phyloP scores from a whole-genome alignment of 2,329 filamentous ascomycete genomes.

The Cytospora paraplurivora region DNA sequence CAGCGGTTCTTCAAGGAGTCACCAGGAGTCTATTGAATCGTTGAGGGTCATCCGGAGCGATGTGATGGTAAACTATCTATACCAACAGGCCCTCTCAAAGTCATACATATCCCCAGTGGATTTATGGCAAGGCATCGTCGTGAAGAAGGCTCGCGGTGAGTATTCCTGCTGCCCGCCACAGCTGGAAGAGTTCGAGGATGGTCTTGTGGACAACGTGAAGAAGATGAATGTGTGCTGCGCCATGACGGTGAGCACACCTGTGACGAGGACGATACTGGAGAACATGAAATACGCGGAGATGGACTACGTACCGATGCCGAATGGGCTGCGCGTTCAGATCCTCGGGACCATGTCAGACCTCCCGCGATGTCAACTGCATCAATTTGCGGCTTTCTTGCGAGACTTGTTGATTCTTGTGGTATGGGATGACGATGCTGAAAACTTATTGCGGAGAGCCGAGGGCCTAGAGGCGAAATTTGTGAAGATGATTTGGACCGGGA shows the following conservation, averaged over 20 bases:
- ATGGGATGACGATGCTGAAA: constrained; percentile 64
- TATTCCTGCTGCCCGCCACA: constrained; percentile 45
- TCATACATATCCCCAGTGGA: constrained; percentile 43
- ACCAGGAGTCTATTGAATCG: constrained; percentile 3
- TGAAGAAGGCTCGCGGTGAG: constrained; percentile 43
- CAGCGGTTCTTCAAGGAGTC: neutral
- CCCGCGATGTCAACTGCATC: constrained; percentile 62
- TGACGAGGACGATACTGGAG: constrained; percentile 61
- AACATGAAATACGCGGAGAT: constrained; percentile 41
- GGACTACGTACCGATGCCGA: constrained; percentile 59
- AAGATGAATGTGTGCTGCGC: constrained; percentile 55
- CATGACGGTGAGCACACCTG: constrained; percentile 67
- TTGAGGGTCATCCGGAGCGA: constrained; percentile 44
- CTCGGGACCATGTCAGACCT: constrained; percentile 59
- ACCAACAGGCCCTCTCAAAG: constrained; percentile 60
- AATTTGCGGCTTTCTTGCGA: constrained; percentile 66
- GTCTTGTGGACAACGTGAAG: constrained; percentile 41
- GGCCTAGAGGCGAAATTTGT: constrained; percentile 57
- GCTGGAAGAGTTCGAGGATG: constrained; percentile 40
- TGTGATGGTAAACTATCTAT: constrained; percentile 65
- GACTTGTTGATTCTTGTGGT: constrained; percentile 61
- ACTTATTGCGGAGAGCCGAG: constrained; percentile 54
- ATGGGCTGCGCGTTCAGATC: constrained; percentile 63
- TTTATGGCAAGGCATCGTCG: constrained; percentile 43
- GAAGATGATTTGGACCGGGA: constrained; percentile 58